Evolutionary conservation across 805 yeast genomes (phyloP).

Genomic region (Saturnispora ahearnii): DNA sequence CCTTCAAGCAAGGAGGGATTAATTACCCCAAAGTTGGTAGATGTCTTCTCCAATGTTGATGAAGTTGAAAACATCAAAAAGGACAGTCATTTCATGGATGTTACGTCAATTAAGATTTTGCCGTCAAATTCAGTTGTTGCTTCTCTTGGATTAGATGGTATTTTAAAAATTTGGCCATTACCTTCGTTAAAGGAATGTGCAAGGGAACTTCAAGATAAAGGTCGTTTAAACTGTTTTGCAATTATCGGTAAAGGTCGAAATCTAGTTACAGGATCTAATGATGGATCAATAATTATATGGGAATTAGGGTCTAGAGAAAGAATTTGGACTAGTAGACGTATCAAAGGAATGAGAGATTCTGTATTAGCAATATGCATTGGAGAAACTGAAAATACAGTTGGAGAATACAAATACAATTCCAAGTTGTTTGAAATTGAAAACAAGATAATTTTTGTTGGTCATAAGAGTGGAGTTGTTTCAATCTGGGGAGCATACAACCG

Average conservation of each 20-base stretch:
- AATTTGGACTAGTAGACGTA: slow-evolving; percentile 34
- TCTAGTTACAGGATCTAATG: slow-evolving; percentile 44
- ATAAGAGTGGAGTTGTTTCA: slow-evolving; percentile 32
- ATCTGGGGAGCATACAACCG: slow-evolving; percentile 34
- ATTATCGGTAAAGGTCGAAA: slow-evolving; percentile 62
- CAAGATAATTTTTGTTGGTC: slow-evolving; percentile 35
- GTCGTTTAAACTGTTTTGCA: slow-evolving; percentile 38
- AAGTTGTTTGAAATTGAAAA: slow-evolving; percentile 42
- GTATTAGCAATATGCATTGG: background rate
- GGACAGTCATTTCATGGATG: slow-evolving; percentile 36
- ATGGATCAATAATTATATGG: slow-evolving; percentile 56
- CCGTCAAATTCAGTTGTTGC: slow-evolving; percentile 58
- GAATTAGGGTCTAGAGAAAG: slow-evolving; percentile 52
- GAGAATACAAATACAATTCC: background rate
- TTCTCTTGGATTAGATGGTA: slow-evolving; percentile 50
- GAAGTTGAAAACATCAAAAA: background rate
- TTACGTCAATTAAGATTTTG: slow-evolving; percentile 40
- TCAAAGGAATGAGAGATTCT: slow-evolving; percentile 29
- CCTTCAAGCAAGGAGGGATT: background rate
- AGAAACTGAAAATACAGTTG: background rate
- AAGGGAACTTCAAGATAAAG: slow-evolving; percentile 29
- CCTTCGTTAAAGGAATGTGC: background rate
- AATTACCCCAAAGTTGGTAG: background rate
- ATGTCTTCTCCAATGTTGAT: background rate
- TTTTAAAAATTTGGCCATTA: slow-evolving; percentile 51